Conservation (phyloP, 345 rosid genomes). For the Punica granatum region DNA sequence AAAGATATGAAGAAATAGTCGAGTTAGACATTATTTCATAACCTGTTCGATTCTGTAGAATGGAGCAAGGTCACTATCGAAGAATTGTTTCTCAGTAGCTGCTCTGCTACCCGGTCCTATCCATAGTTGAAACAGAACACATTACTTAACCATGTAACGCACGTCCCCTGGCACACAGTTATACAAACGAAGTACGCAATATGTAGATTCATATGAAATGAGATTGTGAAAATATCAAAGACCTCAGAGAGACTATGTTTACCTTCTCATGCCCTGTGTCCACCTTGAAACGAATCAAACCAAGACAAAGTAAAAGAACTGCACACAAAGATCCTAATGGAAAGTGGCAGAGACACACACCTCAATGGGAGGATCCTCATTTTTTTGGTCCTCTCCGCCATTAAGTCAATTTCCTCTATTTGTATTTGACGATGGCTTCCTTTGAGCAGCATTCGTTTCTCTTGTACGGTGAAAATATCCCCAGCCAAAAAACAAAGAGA, state of each 20-base stretch:
- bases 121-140: conserved; percentile 91
- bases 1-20: not conserved
- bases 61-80: conserved; percentile 85
- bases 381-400: conserved; percentile 39
- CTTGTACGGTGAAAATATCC: conserved; percentile 51
- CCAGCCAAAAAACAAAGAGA: conserved; percentile 74
- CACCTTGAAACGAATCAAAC: conserved; percentile 81
- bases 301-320: conserved; percentile 79
- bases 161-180: not conserved
- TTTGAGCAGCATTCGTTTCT: conserved; percentile 43
- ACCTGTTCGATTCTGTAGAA: conserved; percentile 99
- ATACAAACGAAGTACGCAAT: no score
- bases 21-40: not conserved
- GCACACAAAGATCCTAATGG: conserved; percentile 42
- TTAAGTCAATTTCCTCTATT: conserved; percentile 29
- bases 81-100: conserved; percentile 82
- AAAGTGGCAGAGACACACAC: conserved; percentile 22
- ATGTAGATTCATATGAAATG: no score
- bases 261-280: conserved; percentile 98
- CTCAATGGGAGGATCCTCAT: conserved; percentile 55
- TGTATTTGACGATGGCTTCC: conserved; percentile 33
- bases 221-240: no score
- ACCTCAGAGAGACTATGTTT: conserved; percentile 4
- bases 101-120: conserved; percentile 94
- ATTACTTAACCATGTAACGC: no score